Percentiles rank a stretch among this genome's conserved stretches.
Conservation (phyloP, 139 green algal species). For the Zygnema circumcarinatum region DNA sequence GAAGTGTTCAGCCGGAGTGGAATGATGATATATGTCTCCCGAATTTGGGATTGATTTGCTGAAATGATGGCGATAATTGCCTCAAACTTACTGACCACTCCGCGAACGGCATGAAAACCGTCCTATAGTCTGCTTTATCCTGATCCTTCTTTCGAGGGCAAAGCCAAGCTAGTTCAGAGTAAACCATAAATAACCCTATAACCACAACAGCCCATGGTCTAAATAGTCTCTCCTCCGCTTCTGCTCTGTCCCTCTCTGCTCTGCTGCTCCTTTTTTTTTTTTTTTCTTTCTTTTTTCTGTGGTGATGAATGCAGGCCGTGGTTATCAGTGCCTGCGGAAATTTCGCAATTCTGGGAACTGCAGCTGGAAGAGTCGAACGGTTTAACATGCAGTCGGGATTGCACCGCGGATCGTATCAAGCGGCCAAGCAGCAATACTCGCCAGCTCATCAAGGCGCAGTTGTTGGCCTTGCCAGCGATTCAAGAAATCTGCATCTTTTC, state of each 20-base stretch:
- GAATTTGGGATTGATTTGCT: background rate
- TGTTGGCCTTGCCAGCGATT: slow-evolving; percentile 71
- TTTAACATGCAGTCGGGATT: slow-evolving; percentile 90
- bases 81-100: background rate
- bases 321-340: slow-evolving; percentile 89
- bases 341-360: slow-evolving; percentile 89
- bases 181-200: too few relatives aligned
- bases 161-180: too few relatives aligned
- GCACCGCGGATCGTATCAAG: slow-evolving; percentile 61
- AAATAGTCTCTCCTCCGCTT: too few relatives aligned
- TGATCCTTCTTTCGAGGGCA: background rate
- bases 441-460: slow-evolving; percentile 78
- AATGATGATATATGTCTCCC: slow-evolving; percentile 2
- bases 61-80: slow-evolving; percentile 21
- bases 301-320: slow-evolving; percentile 65
- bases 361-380: slow-evolving; percentile 80
- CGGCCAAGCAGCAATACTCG: background rate
- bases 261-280: background rate
- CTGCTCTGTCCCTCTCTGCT: background rate
- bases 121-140: too few relatives aligned
- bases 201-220: too few relatives aligned
- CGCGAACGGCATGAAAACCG: too few relatives aligned
- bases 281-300: too few relatives aligned
- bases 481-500: slow-evolving; percentile 67
- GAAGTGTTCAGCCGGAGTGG: too few relatives aligned